Evolutionary conservation across 768 basidiomycete species (phyloP).

Genomic region (Melanogaster broomeanus): DNA sequence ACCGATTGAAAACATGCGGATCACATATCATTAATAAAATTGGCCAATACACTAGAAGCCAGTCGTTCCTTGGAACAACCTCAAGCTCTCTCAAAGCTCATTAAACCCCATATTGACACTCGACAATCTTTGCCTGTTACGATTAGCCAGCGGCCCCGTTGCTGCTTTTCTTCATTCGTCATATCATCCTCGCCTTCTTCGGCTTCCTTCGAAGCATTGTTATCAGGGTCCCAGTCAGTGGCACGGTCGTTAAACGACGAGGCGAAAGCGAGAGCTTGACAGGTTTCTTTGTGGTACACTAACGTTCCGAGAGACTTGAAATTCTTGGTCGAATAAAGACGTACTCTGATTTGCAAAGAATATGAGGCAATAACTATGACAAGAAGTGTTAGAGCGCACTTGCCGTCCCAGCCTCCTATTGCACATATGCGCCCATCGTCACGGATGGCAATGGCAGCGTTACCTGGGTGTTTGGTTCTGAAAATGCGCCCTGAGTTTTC

Average conservation of each 20-base stretch:
- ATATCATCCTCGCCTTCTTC: conserved; percentile 58
- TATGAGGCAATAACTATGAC: background rate
- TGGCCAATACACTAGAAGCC: background rate
- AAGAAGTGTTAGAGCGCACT: conserved; percentile 49
- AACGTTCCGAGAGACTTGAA: conserved; percentile 86
- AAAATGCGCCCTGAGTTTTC: conserved; percentile 32
- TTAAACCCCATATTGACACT: conserved; percentile 71
- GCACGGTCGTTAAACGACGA: conserved; percentile 15
- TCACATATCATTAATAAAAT: no score
- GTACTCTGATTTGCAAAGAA: conserved; percentile 50
- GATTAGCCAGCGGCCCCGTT: conserved; percentile 61
- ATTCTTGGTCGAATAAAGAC: conserved; percentile 78
- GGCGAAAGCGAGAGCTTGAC: conserved; percentile 78
- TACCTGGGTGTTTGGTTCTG: conserved; percentile 80
- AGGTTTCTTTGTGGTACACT: conserved; percentile 75
- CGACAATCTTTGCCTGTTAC: conserved; percentile 68
- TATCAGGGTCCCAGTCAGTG: conserved; percentile 1
- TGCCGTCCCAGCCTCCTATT: conserved; percentile 93
- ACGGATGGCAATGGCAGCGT: conserved; percentile 72
- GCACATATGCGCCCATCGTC: conserved; percentile 81
- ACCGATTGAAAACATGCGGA: no score
- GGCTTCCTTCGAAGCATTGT: conserved; percentile 15
- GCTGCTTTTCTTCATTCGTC: conserved; percentile 42
- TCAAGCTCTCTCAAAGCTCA: conserved; percentile 33
- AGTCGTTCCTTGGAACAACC: background rate